These are phyloP conservation scores for Pichia nanzhaoensis DNA, from an alignment of 805 yeast genomes.

Conservation along the genomic window DNA sequence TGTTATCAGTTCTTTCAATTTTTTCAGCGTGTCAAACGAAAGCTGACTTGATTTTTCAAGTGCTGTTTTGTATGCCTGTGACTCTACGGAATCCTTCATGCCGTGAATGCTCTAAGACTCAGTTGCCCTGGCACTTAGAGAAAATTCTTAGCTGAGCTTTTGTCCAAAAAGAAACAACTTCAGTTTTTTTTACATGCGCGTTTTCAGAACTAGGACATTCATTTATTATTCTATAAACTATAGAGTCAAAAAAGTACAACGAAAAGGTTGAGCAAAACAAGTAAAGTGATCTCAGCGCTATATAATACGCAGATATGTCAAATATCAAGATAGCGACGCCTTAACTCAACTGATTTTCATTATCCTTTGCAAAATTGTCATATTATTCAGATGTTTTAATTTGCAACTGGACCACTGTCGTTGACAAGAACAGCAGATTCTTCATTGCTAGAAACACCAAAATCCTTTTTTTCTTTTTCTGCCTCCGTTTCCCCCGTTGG, in stretches of 20 bases:
- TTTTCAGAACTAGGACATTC: no score
- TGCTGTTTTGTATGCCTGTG: slow-evolving; percentile 1
- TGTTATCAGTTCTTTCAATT: slow-evolving; percentile 6
- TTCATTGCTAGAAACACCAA: slow-evolving; percentile 21
- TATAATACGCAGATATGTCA: background rate
- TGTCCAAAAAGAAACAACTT: background rate
- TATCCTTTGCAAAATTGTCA: no score
- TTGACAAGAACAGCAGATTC: slow-evolving; percentile 2
- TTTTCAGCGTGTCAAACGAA: slow-evolving; percentile 11
- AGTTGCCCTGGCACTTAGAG: no score
- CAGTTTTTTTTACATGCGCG: no score
- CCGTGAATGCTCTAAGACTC: background rate
- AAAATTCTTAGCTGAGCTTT: slow-evolving; percentile 34
- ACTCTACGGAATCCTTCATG: slow-evolving; percentile 4
- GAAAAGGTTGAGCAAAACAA: no score
- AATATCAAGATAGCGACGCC: no score
- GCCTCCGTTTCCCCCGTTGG: slow-evolving; percentile 3
- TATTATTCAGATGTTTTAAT: background rate
- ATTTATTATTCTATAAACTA: no score
- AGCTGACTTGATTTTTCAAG: slow-evolving; percentile 19
- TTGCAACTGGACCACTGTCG: background rate
- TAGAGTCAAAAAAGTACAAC: no score
- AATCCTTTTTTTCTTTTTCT: slow-evolving; percentile 6
- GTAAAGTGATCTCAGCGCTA: no score
- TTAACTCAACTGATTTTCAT: no score